A percentile compares a stretch with the other conserved stretches of the same genome.
phyloP scores from a whole-genome alignment of 352 stramenopile genomes.

The Pythium myriotylum region DNA sequence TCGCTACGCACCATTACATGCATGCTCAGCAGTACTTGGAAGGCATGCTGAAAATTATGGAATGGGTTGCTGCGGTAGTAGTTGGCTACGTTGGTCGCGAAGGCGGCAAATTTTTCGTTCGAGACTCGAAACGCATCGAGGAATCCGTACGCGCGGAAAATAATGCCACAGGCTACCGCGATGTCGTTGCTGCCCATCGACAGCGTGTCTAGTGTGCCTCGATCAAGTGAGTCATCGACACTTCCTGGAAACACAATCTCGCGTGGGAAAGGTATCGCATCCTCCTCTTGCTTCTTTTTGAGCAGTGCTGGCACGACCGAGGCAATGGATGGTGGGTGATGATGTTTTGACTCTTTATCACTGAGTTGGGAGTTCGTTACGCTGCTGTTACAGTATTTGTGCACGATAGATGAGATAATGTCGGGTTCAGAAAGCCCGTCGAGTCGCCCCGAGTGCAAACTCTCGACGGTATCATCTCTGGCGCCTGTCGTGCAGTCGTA shows the following conservation, averaged over 20 bases:
- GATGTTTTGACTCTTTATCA: background rate
- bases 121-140: constrained; percentile 42
- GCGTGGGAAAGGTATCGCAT: constrained; percentile 57
- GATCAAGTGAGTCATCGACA: constrained; percentile 50
- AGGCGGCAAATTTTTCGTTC: constrained; percentile 37
- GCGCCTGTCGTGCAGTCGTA: constrained; percentile 18
- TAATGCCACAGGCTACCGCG: constrained; percentile 21
- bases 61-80: constrained; percentile 80
- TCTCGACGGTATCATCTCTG: background rate
- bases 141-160: constrained; percentile 42
- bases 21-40: constrained; percentile 64
- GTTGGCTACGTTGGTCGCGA: constrained; percentile 45
- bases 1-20: constrained; percentile 60
- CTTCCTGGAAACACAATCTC: constrained; percentile 47
- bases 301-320: constrained; percentile 24
- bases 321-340: constrained; percentile 13
- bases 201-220: constrained; percentile 55
- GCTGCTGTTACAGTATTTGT: constrained; percentile 37
- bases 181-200: constrained; percentile 25
- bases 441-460: background rate
- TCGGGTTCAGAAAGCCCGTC: constrained; percentile 29
- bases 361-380: background rate
- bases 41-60: constrained; percentile 81
- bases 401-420: constrained; percentile 40
- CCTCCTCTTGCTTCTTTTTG: constrained; percentile 59